phyloP scores from a whole-genome alignment of 2,329 filamentous ascomycete genomes.

The Apiospora marii region DNA sequence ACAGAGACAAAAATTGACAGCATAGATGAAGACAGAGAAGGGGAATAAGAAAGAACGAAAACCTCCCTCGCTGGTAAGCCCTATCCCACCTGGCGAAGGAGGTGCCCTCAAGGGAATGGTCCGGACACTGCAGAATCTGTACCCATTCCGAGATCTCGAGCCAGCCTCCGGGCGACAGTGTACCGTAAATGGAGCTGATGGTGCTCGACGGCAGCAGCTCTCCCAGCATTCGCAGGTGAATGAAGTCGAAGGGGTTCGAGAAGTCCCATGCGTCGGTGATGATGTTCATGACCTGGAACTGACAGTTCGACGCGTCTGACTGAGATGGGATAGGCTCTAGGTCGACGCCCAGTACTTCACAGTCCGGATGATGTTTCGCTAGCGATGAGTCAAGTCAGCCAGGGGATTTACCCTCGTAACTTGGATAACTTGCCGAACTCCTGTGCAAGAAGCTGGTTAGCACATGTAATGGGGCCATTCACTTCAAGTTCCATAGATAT shows the following conservation, averaged over 20 bases:
- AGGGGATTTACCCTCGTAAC: too few relatives aligned
- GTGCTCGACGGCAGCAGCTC: constrained; percentile 35
- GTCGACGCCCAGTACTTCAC: constrained; percentile 40
- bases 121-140: constrained; percentile 40
- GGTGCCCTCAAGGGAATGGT: constrained; percentile 41
- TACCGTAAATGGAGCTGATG: constrained; percentile 40
- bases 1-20: too few relatives aligned
- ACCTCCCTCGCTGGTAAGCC: constrained; percentile 23
- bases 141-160: constrained; percentile 47
- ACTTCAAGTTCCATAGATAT: too few relatives aligned
- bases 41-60: background rate
- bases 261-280: constrained; percentile 38
- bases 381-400: background rate
- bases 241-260: constrained; percentile 39
- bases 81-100: constrained; percentile 42
- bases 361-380: constrained; percentile 37
- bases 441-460: constrained; percentile 10
- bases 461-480: too few relatives aligned
- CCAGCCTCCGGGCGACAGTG: constrained; percentile 45
- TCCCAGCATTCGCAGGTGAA: constrained; percentile 43
- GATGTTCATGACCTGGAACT: constrained; percentile 38
- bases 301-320: constrained; percentile 38
- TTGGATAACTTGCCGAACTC: constrained; percentile 16
- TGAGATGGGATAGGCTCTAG: constrained; percentile 39
- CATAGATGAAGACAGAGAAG: too few relatives aligned